phyloP scores from a whole-genome alignment of 1,284 basidiomycete species.

The Ganoderma sinense region DNA sequence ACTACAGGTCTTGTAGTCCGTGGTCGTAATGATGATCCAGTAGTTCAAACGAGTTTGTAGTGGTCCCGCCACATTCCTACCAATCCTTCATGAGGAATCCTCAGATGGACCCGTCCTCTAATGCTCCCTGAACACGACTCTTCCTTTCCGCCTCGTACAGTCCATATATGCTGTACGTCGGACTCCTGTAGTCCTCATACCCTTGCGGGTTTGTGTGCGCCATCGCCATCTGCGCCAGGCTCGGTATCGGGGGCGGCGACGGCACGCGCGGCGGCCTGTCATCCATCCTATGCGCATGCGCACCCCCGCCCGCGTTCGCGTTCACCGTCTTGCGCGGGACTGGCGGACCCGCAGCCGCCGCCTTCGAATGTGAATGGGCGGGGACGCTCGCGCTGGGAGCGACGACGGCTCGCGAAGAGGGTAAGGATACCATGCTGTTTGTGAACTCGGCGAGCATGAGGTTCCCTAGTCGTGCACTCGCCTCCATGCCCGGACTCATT shows the following conservation, averaged over 20 bases:
- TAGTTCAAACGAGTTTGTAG: neutral
- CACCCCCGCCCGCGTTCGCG: neutral
- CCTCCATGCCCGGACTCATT: constrained; percentile 45
- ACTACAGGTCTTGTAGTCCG: constrained; percentile 17
- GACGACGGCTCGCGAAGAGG: constrained; percentile 41
- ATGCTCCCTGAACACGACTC: constrained; percentile 48
- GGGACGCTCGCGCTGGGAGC: constrained; percentile 18
- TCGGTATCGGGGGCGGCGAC: constrained; percentile 76
- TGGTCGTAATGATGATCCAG: neutral
- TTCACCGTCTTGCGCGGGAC: constrained; percentile 32
- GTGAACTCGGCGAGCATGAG: constrained; percentile 66
- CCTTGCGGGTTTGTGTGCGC: constrained; percentile 65
- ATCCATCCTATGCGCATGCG: constrained; percentile 40
- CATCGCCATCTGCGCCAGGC: constrained; percentile 78
- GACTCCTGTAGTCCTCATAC: constrained; percentile 73
- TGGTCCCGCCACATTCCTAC: constrained; percentile 12
- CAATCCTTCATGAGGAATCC: neutral
- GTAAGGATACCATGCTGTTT: constrained; percentile 43
- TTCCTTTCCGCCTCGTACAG: constrained; percentile 72
- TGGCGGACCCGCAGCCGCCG: constrained; percentile 16
- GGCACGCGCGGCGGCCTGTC: constrained; percentile 80
- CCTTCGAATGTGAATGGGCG: neutral
- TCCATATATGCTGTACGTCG: constrained; percentile 83
- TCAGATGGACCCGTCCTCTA: constrained; percentile 11
- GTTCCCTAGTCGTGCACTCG: constrained; percentile 58